Percentiles rank a stretch among this genome's conserved stretches.
These are phyloP conservation scores for Phialemoniopsis sp. DNA, from an alignment of 2,329 filamentous ascomycete genomes.

Conservation along the genomic window DNA sequence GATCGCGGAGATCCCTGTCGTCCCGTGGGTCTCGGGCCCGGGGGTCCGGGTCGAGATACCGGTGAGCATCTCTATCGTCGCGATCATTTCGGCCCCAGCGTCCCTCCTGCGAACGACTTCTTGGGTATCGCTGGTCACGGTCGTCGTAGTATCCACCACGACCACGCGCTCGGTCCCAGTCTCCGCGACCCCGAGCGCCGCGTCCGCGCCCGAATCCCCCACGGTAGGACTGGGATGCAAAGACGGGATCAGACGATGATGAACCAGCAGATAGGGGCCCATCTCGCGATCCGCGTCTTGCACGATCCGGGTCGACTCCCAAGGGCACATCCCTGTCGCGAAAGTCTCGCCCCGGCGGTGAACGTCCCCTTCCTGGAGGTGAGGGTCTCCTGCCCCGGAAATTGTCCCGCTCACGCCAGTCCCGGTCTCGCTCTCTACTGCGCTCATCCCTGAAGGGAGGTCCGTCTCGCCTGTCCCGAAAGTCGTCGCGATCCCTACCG, in stretches of 20 bases:
- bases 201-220: constrained; percentile 54
- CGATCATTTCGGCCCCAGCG: constrained; percentile 48
- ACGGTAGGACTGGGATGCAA: constrained; percentile 48
- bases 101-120: constrained; percentile 64
- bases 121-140: constrained; percentile 55
- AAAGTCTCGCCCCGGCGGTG: constrained; percentile 61
- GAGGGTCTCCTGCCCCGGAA: constrained; percentile 59
- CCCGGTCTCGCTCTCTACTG: constrained; percentile 53
- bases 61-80: constrained; percentile 33
- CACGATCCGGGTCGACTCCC: constrained; percentile 63
- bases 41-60: constrained; percentile 29
- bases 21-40: constrained; percentile 39
- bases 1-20: constrained; percentile 41
- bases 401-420: constrained; percentile 44
- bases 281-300: constrained; percentile 66
- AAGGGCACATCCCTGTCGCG: constrained; percentile 57
- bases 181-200: constrained; percentile 50
- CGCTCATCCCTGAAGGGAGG: constrained; percentile 53
- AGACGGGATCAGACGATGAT: constrained; percentile 63
- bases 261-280: constrained; percentile 70
- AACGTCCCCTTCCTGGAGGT: constrained; percentile 54
- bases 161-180: constrained; percentile 44
- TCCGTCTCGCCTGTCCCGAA: constrained; percentile 48
- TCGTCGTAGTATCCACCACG: constrained; percentile 56
- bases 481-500: constrained; percentile 58